phyloP scores from a whole-genome alignment of 108 stramenopile genomes.

The Hondaea fermentalgiana region DNA sequence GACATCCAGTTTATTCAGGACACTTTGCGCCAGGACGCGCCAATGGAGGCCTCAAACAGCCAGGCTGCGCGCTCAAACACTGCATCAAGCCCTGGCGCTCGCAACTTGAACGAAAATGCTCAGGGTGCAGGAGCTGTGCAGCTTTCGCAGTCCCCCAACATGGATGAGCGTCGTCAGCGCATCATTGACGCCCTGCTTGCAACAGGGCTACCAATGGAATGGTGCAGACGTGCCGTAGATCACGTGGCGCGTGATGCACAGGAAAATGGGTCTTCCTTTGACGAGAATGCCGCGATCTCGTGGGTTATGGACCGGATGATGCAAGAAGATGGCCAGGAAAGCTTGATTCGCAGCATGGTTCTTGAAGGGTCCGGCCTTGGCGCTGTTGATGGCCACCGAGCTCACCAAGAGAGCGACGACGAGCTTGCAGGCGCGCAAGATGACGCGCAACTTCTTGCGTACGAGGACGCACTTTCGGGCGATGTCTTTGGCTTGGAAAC shows the following conservation, averaged over 20 bases:
- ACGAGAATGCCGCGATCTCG: slow-evolving; percentile 41
- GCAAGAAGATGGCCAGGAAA: slow-evolving; percentile 7
- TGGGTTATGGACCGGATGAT: slow-evolving; percentile 49
- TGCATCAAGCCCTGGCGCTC: background rate
- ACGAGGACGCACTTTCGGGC: background rate
- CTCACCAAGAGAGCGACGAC: background rate
- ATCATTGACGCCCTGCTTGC: slow-evolving; percentile 37
- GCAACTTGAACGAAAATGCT: background rate
- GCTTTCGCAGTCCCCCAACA: background rate
- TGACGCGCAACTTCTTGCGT: background rate
- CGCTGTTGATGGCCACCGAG: background rate
- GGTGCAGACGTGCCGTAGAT: slow-evolving; percentile 38
- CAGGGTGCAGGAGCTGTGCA: no score
- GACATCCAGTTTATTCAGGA: background rate
- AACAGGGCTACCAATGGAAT: slow-evolving; percentile 43
- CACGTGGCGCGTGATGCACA: slow-evolving; percentile 3
- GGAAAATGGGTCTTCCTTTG: background rate
- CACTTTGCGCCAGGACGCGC: background rate
- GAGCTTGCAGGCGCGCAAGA: background rate
- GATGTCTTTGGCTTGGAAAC: background rate
- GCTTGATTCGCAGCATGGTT: background rate
- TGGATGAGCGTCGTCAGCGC: slow-evolving; percentile 28
- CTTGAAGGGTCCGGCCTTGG: background rate
- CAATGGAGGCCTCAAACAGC: no score
- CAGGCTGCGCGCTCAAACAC: no score